Evolutionary conservation across 129 eudicot genomes (phyloP), one percentile per base, ranked within the genome.

Genomic region (Lonicera japonica): DNA sequence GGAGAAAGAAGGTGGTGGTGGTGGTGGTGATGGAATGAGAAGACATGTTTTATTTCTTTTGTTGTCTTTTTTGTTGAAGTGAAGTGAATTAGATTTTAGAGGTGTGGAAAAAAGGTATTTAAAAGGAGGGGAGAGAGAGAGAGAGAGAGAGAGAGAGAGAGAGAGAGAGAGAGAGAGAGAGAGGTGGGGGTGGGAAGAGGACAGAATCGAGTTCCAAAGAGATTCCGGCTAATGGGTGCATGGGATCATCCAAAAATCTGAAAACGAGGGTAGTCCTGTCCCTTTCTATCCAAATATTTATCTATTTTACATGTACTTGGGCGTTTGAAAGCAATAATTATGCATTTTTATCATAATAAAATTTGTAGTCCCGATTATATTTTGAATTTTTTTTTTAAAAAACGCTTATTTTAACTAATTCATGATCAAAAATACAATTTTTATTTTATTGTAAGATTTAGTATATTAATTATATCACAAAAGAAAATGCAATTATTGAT

Each of bases 161-260:
- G 40, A 11, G 54, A 5, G 25, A 1, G 43, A 41, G 50, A 38
- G 3, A 9, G 56, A 8, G 73, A 20, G 77, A 64, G 59, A 51
- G 46, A 58, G 51, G 65, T 41, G 38, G 36, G 29, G 19, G 11
- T 36, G 21, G 66, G 80, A 75, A 83, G 63, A 39, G 69, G 85
- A 80, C 90, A 87, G 74, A 87, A 74, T 75, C 22, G 65, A 63
- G 48, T 80, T 80, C 75, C 77, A 68, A 70, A 73, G 83, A 78
- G 81, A 78, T 80, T 64, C 88, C 79, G 64, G 60, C 68, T 57
- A 70, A 68, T 57, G 59, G 60, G 76, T 63, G 76, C 80, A 78
- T 79, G 85, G 90, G 63, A 83, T 86, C 90, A 77, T 71, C 79
- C 47, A 76, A 70, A 25, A 65, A 61, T 47, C 21, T 67, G 60